Conservation (phyloP, 257 asterid species). For the Parsonsia alboflavescens region DNA sequence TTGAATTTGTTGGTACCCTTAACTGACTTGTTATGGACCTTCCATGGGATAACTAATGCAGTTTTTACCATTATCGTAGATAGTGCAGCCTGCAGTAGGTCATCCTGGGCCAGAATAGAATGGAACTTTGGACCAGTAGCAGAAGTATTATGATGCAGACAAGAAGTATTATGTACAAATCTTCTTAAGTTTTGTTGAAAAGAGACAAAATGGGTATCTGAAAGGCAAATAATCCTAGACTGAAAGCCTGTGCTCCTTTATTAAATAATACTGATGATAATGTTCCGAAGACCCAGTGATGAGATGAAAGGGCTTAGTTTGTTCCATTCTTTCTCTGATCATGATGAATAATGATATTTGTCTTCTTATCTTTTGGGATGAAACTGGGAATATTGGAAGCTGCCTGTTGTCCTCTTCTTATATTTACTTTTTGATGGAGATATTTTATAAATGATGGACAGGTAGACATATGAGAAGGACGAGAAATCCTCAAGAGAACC, state of each 20-base stretch:
- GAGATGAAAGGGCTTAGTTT: conserved; percentile 17
- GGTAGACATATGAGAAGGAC: not conserved
- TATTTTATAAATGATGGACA: not conserved
- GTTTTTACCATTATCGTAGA: conserved; percentile 4
- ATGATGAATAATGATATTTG: conserved; percentile 13
- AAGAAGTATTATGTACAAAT: not conserved
- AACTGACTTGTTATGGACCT: conserved; percentile 7
- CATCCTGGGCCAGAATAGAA: conserved; percentile 11
- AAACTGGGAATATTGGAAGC: conserved; percentile 13
- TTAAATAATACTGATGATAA: conserved; percentile 9
- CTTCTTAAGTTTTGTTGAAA: conserved; percentile 9
- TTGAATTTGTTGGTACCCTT: not conserved
- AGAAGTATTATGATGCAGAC: conserved; percentile 7
- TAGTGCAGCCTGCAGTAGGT: not conserved
- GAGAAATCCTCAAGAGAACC: conserved; percentile 1
- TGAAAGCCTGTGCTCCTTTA: not conserved
- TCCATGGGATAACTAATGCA: not conserved
- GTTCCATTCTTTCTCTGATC: conserved; percentile 13
- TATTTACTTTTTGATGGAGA: conserved; percentile 11
- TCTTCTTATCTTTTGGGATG: conserved; percentile 15
- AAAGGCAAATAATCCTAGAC: conserved; percentile 8
- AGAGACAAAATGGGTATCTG: conserved; percentile 20
- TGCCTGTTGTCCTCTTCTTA: conserved; percentile 20
- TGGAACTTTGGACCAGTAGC: conserved; percentile 6
- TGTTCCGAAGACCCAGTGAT: conserved; percentile 1